Evolutionary conservation across 2,329 filamentous ascomycete genomes (phyloP).

Genomic region (Penicillium sp.): DNA sequence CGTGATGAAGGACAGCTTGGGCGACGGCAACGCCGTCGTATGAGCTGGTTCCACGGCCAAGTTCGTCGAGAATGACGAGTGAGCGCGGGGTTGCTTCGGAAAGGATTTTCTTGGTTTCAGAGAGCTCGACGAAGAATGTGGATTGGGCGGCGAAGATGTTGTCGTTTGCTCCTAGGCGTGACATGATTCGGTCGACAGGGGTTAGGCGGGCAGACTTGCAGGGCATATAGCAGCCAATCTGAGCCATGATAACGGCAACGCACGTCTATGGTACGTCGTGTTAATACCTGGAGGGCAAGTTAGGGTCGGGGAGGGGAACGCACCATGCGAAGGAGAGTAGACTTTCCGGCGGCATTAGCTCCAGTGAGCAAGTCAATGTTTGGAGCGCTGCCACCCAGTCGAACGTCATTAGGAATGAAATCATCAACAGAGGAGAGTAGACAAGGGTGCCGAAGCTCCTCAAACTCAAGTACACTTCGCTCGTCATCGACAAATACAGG

Average conservation of each 20-base stretch:
- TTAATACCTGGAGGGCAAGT: conserved; percentile 5
- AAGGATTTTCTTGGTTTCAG: conserved; percentile 97
- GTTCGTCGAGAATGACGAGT: conserved; percentile 93
- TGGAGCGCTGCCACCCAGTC: conserved; percentile 76
- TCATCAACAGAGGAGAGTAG: conserved; percentile 87
- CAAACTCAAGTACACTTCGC: conserved; percentile 86
- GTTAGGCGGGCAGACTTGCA: conserved; percentile 82
- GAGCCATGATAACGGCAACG: conserved; percentile 94
- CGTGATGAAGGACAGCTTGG: conserved; percentile 94
- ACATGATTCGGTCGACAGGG: conserved; percentile 97
- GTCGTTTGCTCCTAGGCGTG: conserved; percentile 93
- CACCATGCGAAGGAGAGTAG: conserved; percentile 92
- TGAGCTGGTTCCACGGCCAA: conserved; percentile 90
- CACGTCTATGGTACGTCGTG: conserved; percentile 68
- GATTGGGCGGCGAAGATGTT: conserved; percentile 98
- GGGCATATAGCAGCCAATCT: conserved; percentile 92
- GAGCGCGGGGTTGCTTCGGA: conserved; percentile 92
- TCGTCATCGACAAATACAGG: conserved; percentile 86
- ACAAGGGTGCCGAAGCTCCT: conserved; percentile 91
- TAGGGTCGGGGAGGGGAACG: conserved; percentile 34
- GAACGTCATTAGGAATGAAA: conserved; percentile 95
- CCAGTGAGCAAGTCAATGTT: conserved; percentile 93
- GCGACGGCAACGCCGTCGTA: conserved; percentile 97
- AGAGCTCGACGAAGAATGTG: conserved; percentile 97
- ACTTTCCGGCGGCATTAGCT: conserved; percentile 97